A percentile compares a stretch with the other conserved stretches of the same genome.
phyloP scores from a whole-genome alignment of 1,139 yeast genomes.

The Kodamaea anthophila region DNA sequence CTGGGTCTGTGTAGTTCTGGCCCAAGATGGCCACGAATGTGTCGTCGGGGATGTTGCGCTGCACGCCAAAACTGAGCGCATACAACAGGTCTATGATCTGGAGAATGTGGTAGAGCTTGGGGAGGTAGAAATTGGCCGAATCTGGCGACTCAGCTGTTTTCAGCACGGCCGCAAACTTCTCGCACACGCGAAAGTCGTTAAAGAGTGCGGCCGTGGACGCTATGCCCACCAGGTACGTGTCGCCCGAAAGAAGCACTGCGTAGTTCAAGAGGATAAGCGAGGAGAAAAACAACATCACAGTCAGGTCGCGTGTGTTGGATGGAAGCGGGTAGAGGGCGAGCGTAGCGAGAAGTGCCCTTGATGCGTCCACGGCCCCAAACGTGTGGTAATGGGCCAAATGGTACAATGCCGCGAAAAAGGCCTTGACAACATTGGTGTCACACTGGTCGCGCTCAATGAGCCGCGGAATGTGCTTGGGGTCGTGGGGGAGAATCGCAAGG shows the following conservation, averaged over 20 bases:
- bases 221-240: constrained; percentile 49
- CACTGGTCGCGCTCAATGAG: constrained; percentile 13
- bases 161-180: constrained; percentile 24
- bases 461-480: constrained; percentile 28
- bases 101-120: constrained; percentile 45
- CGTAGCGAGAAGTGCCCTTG: constrained; percentile 35
- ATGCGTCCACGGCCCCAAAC: constrained; percentile 23
- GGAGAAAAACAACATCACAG: constrained; percentile 36
- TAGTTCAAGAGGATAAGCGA: constrained; percentile 51
- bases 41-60: constrained; percentile 22
- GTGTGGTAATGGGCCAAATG: constrained; percentile 37
- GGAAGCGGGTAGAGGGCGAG: constrained; percentile 40
- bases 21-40: constrained; percentile 15
- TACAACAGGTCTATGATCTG: constrained; percentile 51
- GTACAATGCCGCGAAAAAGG: constrained; percentile 48
- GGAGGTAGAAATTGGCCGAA: constrained; percentile 36
- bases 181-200: constrained; percentile 52
- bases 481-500: constrained; percentile 54
- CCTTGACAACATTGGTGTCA: constrained; percentile 11
- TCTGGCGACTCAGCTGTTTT: constrained; percentile 15
- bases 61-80: constrained; percentile 53
- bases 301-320: constrained; percentile 21
- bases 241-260: constrained; percentile 51
- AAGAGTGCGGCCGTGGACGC: constrained; percentile 50
- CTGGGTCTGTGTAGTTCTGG: constrained; percentile 1